Percentiles rank a stretch among this genome's conserved stretches.
Evolutionary conservation across 805 yeast species (phyloP).

Genomic region (Kodamaea leandrae): DNA sequence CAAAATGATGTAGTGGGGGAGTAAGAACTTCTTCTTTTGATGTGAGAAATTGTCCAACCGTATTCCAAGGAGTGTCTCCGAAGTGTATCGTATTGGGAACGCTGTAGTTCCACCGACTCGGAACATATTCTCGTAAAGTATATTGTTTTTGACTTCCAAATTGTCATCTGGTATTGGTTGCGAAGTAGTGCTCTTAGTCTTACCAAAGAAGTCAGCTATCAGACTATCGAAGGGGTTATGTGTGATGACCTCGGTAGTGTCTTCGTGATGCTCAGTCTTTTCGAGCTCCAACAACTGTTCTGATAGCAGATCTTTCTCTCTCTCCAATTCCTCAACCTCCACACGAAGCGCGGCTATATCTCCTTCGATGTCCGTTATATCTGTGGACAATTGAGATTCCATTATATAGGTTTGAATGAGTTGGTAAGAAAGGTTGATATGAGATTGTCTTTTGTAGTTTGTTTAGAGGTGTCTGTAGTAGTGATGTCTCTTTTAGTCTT

Average conservation of each 20-base stretch:
- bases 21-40: conserved; percentile 21
- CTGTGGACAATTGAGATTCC: conserved; percentile 9
- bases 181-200: neutral
- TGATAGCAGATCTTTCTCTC: neutral
- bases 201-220: conserved; percentile 22
- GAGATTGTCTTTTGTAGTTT: neutral
- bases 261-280: neutral
- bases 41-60: conserved; percentile 46
- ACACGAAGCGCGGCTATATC: conserved; percentile 20
- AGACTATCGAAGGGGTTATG: conserved; percentile 32
- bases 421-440: neutral
- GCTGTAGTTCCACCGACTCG: conserved; percentile 51
- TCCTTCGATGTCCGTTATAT: conserved; percentile 16
- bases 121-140: conserved; percentile 45
- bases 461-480: neutral
- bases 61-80: conserved; percentile 41
- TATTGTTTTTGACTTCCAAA: conserved; percentile 27
- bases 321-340: conserved; percentile 18
- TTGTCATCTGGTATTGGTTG: no score
- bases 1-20: conserved; percentile 52
- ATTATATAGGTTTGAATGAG: neutral
- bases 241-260: conserved; percentile 16
- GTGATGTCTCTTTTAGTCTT: neutral
- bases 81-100: conserved; percentile 45
- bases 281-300: conserved; percentile 4